Evolutionary conservation across 257 asterid genomes (phyloP).

Genomic region (Solanum pinnatisectum): DNA sequence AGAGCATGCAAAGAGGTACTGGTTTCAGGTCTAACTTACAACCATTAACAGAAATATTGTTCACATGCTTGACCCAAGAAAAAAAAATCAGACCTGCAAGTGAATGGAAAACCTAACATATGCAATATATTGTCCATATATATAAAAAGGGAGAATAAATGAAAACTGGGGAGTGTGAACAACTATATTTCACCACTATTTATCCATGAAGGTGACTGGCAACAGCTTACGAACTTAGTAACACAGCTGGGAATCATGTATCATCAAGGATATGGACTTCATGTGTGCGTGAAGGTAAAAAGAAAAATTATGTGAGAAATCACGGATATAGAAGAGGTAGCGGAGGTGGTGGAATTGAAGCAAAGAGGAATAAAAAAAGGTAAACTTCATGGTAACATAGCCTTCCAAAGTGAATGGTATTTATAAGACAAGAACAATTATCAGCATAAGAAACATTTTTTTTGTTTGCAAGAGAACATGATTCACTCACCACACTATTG

Average conservation of each 20-base stretch:
- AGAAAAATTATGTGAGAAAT: neutral
- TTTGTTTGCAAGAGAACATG: neutral
- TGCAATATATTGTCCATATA: neutral
- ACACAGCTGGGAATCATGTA: neutral
- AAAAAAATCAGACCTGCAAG: neutral
- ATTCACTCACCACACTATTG: conserved; percentile 81
- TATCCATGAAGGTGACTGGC: neutral
- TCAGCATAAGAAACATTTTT: neutral
- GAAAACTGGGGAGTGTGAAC: neutral
- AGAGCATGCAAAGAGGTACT: neutral
- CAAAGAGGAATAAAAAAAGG: neutral
- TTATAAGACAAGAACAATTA: neutral
- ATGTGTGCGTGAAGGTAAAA: neutral
- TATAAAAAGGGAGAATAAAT: neutral
- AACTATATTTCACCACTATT: neutral
- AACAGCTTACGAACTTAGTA: neutral
- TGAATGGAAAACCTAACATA: neutral
- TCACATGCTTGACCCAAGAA: neutral
- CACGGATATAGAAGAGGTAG: neutral
- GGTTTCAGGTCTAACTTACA: neutral
- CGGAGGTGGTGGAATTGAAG: neutral
- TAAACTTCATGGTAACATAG: neutral
- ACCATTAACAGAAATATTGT: neutral
- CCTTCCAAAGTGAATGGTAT: neutral
- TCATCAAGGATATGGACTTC: neutral